Conservation (phyloP, 331 rosid genomes). For the Malus hybrid region DNA sequence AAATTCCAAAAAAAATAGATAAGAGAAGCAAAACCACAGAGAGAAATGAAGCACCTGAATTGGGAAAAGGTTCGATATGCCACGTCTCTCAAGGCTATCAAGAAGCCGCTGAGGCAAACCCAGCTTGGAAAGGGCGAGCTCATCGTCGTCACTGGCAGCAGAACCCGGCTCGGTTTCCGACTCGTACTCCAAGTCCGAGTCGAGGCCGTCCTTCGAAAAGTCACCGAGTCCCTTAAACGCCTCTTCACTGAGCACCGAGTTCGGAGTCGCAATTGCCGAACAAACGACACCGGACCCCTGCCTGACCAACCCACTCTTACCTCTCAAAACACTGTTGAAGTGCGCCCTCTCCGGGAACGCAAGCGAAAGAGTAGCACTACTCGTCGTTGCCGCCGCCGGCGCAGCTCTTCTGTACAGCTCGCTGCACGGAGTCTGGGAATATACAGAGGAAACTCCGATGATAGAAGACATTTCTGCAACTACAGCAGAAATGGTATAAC, state of each 20-base stretch:
- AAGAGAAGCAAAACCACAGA: background rate
- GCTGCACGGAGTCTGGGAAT: constrained; percentile 44
- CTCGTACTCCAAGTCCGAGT: constrained; percentile 19
- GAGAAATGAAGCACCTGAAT: constrained; percentile 52
- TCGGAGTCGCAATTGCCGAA: constrained; percentile 82
- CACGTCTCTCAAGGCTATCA: constrained; percentile 56
- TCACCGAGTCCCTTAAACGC: constrained; percentile 68
- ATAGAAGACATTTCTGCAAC: constrained; percentile 45
- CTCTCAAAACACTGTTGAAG: constrained; percentile 41
- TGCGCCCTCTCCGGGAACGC: constrained; percentile 46
- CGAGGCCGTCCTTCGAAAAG: constrained; percentile 34
- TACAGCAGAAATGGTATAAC: background rate
- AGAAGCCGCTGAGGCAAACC: constrained; percentile 61
- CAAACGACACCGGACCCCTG: constrained; percentile 29
- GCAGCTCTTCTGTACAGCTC: constrained; percentile 35
- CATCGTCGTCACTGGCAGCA: constrained; percentile 26
- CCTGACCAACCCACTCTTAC: constrained; percentile 6
- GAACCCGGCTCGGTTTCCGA: constrained; percentile 21
- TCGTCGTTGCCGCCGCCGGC: constrained; percentile 8
- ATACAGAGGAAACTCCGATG: constrained; percentile 61
- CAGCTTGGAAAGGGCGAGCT: constrained; percentile 70
- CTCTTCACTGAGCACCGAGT: constrained; percentile 86
- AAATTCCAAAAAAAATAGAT: background rate
- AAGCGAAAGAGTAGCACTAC: constrained; percentile 28
- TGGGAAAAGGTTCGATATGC: constrained; percentile 80